These are phyloP conservation scores for Coprinopsis sp. DNA, from an alignment of 768 basidiomycete species.

Conservation along the genomic window DNA sequence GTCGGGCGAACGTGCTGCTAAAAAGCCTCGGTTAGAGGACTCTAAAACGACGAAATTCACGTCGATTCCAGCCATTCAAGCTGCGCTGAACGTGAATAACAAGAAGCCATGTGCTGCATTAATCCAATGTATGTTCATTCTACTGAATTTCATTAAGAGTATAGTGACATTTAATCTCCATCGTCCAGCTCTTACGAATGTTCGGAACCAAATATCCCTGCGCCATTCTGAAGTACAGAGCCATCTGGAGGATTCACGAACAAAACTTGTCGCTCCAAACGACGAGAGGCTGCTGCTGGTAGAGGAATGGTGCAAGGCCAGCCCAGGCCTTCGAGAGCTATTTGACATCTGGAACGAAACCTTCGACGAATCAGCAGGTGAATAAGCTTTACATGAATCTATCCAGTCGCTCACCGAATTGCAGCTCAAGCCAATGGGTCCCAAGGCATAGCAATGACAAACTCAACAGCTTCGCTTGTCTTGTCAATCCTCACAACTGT, in stretches of 20 bases:
- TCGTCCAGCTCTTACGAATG: conserved; percentile 3
- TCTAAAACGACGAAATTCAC: not conserved
- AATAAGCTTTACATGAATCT: not conserved
- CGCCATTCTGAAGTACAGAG: conserved; percentile 7
- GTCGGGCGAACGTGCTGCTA: not conserved
- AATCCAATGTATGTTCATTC: conserved; percentile 1
- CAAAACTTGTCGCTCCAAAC: conserved; percentile 3
- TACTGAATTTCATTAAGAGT: not conserved
- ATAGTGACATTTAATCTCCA: not conserved
- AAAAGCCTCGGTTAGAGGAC: not conserved
- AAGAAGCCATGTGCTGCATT: conserved; percentile 2
- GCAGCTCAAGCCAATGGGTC: not conserved
- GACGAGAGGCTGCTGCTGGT: conserved; percentile 5
- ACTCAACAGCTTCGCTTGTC: not conserved
- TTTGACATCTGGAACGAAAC: not conserved
- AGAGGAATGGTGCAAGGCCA: conserved; percentile 3
- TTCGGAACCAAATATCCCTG: conserved; percentile 6
- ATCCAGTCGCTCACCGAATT: too few species aligned
- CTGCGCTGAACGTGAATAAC: conserved; percentile 4
- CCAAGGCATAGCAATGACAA: conserved; percentile 4
- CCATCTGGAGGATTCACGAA: conserved; percentile 4
- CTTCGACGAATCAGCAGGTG: not conserved
- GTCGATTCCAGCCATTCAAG: conserved; percentile 1
- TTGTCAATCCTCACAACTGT: conserved; percentile 51
- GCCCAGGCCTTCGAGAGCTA: conserved; percentile 1